Evolutionary conservation across 495 filamentous ascomycete genomes (phyloP), one percentile per base, ranked within the genome.

Genomic region (Xylaria castorea): DNA sequence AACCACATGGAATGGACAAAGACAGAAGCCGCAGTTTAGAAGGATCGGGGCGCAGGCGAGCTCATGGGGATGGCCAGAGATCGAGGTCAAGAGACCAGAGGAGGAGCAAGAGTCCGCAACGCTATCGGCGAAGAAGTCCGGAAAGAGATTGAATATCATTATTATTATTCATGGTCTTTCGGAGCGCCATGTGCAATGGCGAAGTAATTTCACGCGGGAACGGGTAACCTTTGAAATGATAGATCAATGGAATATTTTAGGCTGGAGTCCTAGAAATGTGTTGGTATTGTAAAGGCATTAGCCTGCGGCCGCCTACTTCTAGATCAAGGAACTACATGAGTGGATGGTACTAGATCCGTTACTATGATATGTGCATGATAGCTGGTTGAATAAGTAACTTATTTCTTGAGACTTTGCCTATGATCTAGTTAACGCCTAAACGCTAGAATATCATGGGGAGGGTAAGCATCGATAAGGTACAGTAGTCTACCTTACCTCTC

Each of bases 61-160:
- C 70, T 68, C 68, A 53, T n/a, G 73, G 68, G 40, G 74, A 73
- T 57, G n/a, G 38, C 27, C 73, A 71, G 40, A 74, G 74, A 46
- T 68, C 69, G n/a, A 72, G 69, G 50, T 71, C 73, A 25, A 75
- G 73, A 38, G 73, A 75, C 38, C 40, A 66, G 25, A 63, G 75
- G 74, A 65, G 77, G 67, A 76, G 73, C 34, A 71, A 57, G 63
- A 78, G 76, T 57, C 78, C 78, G 18, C 66, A 51, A 38, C 67
- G 55, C 32, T 58, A 71, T 38, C 66, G 66, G 36, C 66, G 74
- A 42, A 71, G 71, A 27, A 71, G 50, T 36, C 67, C 64, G 22
- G 68, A 68, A 58, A 65, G 66, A 25, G 70, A 63, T 25, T 67
- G 32, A 57, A n/a, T 60, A n/a, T 44, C 27, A 6, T 42, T 30